These are phyloP conservation scores for Trichoderma polysporum DNA, from an alignment of 2,329 filamentous ascomycete genomes.

Conservation along the genomic window DNA sequence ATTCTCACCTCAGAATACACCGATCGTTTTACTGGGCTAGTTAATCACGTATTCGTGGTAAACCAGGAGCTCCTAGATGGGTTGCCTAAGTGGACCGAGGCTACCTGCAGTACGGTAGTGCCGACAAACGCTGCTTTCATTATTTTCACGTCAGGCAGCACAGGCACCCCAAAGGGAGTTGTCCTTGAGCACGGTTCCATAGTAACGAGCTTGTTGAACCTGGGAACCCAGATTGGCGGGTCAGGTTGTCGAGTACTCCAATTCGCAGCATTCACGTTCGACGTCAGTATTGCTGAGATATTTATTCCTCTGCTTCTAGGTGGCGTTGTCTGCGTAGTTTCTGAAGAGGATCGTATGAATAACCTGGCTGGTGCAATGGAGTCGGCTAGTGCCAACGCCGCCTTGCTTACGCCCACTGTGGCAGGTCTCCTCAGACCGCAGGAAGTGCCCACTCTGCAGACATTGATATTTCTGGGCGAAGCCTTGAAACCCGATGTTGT, in stretches of 20 bases:
- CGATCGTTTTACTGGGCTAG: too few relatives aligned
- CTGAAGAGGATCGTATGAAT: background rate
- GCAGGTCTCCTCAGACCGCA: too few relatives aligned
- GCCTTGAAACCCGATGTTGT: too few relatives aligned
- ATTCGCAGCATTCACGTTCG: slow-evolving; percentile 20
- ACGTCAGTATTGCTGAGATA: slow-evolving; percentile 13
- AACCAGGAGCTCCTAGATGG: too few relatives aligned
- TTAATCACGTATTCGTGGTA: background rate
- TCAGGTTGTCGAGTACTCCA: background rate
- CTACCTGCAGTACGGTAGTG: too few relatives aligned
- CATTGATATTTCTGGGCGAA: too few relatives aligned
- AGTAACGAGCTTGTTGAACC: background rate
- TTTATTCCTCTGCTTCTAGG: slow-evolving; percentile 12
- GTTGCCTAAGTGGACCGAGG: too few relatives aligned
- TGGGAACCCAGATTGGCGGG: background rate
- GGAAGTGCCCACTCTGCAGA: too few relatives aligned
- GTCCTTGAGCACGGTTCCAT: background rate
- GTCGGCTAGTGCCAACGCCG: too few relatives aligned
- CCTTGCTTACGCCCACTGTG: too few relatives aligned
- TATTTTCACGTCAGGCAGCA: background rate
- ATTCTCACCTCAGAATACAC: background rate
- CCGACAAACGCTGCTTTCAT: background rate
- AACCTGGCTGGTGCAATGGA: too few relatives aligned
- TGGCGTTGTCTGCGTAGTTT: slow-evolving; percentile 19
- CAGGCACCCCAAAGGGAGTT: slow-evolving; percentile 2